Conservation (phyloP, 1,284 basidiomycete genomes). For the Puccinia horiana region DNA sequence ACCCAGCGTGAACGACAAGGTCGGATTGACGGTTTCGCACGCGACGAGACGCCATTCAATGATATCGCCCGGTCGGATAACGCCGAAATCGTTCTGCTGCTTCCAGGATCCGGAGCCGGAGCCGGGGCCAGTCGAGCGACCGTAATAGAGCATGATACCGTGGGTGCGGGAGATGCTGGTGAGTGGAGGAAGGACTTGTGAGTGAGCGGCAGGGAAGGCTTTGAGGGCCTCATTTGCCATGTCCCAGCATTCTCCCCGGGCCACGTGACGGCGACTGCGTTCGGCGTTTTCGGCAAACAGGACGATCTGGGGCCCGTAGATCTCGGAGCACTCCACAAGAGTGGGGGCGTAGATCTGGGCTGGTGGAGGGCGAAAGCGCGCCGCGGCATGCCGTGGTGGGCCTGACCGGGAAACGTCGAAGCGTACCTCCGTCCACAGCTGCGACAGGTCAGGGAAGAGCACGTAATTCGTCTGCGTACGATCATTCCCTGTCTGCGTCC, state of each 20-base stretch:
- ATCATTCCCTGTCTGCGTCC: slow-evolving; percentile 54
- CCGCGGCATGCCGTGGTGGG: slow-evolving; percentile 59
- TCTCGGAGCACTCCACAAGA: slow-evolving; percentile 62
- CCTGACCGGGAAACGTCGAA: slow-evolving; percentile 54
- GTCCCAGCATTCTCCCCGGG: slow-evolving; percentile 67
- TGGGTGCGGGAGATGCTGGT: slow-evolving; percentile 64
- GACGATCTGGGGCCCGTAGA: slow-evolving; percentile 64
- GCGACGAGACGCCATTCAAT: slow-evolving; percentile 62
- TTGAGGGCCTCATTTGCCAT: slow-evolving; percentile 65
- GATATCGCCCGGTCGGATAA: slow-evolving; percentile 65
- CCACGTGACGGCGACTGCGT: slow-evolving; percentile 62
- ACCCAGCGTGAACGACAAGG: slow-evolving; percentile 35
- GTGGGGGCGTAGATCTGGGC: slow-evolving; percentile 57
- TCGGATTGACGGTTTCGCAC: slow-evolving; percentile 38
- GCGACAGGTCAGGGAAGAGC: slow-evolving; percentile 64
- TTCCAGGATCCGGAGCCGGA: slow-evolving; percentile 63
- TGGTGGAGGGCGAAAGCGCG: slow-evolving; percentile 61
- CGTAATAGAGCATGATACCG: slow-evolving; percentile 65
- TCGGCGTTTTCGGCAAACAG: slow-evolving; percentile 63
- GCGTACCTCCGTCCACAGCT: slow-evolving; percentile 63
- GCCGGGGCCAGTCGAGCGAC: slow-evolving; percentile 56
- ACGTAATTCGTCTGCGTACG: slow-evolving; percentile 60
- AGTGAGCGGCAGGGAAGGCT: slow-evolving; percentile 61
- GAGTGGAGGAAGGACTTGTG: slow-evolving; percentile 63
- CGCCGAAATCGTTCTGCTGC: slow-evolving; percentile 61